A percentile compares a stretch with the other conserved stretches of the same genome.
These are phyloP conservation scores for Paramecium biaurelia DNA, from an alignment of 73 alveolate genomes.

Conservation along the genomic window DNA sequence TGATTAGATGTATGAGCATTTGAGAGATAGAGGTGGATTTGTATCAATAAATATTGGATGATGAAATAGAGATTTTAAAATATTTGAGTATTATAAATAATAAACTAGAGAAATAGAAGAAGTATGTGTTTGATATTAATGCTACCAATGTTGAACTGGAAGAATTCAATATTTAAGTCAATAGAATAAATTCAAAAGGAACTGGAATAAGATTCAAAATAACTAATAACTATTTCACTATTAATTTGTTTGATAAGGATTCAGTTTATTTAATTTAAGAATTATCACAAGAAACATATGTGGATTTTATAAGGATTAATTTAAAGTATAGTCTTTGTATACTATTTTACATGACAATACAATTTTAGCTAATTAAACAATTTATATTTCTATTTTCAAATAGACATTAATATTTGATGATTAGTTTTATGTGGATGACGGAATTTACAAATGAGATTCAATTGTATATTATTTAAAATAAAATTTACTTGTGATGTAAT, in stretches of 20 bases:
- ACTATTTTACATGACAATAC: not conserved
- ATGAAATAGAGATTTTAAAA: not conserved
- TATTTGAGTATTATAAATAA: not conserved
- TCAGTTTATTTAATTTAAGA: not conserved
- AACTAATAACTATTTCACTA: not conserved
- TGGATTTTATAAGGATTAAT: not conserved
- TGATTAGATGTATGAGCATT: not conserved
- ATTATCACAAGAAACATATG: not conserved
- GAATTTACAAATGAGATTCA: not conserved
- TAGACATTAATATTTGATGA: slow-evolving; percentile 4
- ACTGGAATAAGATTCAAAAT: not conserved
- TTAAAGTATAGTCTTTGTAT: not conserved
- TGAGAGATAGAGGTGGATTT: not conserved
- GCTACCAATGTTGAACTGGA: not conserved
- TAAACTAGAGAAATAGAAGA: not conserved
- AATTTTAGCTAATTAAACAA: not conserved
- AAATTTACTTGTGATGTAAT: not conserved
- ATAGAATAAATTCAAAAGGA: not conserved
- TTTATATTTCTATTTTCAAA: not conserved
- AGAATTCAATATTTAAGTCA: not conserved
- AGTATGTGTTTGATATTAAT: not conserved
- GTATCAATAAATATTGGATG: not conserved
- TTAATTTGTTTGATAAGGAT: not conserved
- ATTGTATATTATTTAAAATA: not conserved
- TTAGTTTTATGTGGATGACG: not conserved